phyloP scores from a whole-genome alignment of 23 red algal genomes.

The Gracilariopsis chorda region DNA sequence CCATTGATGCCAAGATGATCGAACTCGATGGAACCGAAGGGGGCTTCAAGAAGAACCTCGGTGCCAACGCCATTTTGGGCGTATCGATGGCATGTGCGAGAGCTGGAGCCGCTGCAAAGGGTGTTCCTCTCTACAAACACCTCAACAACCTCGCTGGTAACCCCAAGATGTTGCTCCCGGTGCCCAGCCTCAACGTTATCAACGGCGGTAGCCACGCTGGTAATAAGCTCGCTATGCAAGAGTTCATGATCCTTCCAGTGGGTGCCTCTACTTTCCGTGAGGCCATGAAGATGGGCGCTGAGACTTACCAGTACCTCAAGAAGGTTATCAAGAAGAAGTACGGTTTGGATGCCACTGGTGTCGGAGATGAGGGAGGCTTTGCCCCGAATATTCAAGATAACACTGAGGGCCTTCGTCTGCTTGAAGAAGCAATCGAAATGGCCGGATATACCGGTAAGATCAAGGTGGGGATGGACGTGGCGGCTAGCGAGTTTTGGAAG shows the following conservation, averaged over 20 bases:
- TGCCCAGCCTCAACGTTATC: conserved; percentile 91
- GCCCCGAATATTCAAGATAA: conserved; percentile 87
- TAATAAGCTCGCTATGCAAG: conserved; percentile 91
- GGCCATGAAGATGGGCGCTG: conserved; percentile 93
- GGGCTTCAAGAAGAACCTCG: conserved; percentile 81
- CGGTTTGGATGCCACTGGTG: conserved; percentile 86
- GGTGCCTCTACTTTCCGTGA: conserved; percentile 77
- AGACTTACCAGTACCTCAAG: conserved; percentile 94
- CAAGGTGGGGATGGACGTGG: conserved; percentile 88
- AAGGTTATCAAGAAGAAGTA: conserved; percentile 96
- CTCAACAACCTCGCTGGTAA: conserved; percentile 93
- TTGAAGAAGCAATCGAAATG: conserved; percentile 83
- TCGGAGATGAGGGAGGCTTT: conserved; percentile 97
- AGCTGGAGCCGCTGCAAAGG: conserved; percentile 81
- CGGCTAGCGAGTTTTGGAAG: conserved; percentile 87
- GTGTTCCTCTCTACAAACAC: conserved; percentile 91
- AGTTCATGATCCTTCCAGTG: conserved; percentile 93
- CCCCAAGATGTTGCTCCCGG: conserved; percentile 91
- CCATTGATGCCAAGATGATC: conserved; percentile 89
- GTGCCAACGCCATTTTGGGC: conserved; percentile 95
- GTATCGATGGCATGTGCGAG: conserved; percentile 93
- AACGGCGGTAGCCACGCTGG: conserved; percentile 91
- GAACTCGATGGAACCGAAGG: conserved; percentile 81
- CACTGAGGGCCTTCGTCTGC: conserved; percentile 72
- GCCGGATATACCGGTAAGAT: conserved; percentile 86